A percentile compares a stretch with the other conserved stretches of the same genome.
Evolutionary conservation across 208 protist species (phyloP).

Genomic region (Leishmania gerbilli): DNA sequence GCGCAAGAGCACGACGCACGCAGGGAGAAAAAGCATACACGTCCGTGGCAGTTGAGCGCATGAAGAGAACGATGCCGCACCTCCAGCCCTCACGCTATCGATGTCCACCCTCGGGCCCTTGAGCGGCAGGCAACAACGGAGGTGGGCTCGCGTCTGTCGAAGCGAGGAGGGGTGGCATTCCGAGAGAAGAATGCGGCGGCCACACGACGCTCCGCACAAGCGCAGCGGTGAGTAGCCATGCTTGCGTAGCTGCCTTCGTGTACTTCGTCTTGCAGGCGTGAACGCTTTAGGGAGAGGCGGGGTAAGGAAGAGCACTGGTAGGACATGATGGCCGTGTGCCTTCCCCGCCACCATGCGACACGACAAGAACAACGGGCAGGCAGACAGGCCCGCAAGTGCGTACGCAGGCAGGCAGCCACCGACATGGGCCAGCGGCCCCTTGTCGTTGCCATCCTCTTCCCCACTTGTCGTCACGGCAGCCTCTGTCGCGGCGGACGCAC

Average conservation of each 20-base stretch:
- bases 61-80: not conserved
- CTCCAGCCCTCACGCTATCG: not conserved
- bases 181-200: not conserved
- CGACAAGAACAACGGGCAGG: not conserved
- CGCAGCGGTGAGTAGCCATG: not conserved
- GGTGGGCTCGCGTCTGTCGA: not conserved
- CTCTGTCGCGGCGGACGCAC: too few species aligned
- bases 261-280: not conserved
- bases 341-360: not conserved
- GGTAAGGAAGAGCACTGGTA: not conserved
- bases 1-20: not conserved
- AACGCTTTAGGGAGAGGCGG: not conserved
- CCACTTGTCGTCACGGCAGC: not conserved
- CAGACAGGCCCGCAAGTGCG: not conserved
- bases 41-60: not conserved
- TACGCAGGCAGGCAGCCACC: not conserved
- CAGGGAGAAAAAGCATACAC: not conserved
- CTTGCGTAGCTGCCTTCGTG: not conserved
- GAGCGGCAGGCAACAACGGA: not conserved
- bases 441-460: not conserved
- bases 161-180: not conserved
- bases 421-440: not conserved
- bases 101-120: not conserved
- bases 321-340: not conserved
- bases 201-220: not conserved